A percentile compares a stretch with the other conserved stretches of the same genome.
Evolutionary conservation across 2,329 filamentous ascomycete genomes (phyloP).

Genomic region (Apiospora marii): DNA sequence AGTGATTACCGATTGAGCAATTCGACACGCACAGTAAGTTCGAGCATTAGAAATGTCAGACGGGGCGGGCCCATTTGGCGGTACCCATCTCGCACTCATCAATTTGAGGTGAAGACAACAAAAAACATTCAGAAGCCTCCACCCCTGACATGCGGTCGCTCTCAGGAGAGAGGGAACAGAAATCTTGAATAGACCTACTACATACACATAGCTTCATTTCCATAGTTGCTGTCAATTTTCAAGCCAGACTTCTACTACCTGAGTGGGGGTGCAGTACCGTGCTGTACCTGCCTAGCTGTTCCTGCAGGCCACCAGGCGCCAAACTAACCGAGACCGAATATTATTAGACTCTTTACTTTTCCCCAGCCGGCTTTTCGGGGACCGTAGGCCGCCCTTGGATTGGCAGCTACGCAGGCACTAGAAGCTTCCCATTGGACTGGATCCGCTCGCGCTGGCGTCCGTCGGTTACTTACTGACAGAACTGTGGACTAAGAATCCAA

Average conservation of each 20-base stretch:
- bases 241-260: background rate
- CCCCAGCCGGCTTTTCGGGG: conserved; percentile 16
- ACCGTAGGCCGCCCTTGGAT: background rate
- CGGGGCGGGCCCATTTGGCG: background rate
- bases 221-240: background rate
- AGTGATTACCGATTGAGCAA: background rate
- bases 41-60: background rate
- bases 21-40: background rate
- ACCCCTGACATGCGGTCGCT: background rate
- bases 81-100: background rate
- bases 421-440: conserved; percentile 2
- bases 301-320: background rate
- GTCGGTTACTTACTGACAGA: background rate
- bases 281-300: background rate
- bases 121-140: background rate
- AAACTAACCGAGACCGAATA: conserved; percentile 12
- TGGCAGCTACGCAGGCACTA: background rate
- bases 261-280: background rate
- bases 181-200: background rate
- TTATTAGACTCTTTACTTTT: background rate
- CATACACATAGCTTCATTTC: background rate
- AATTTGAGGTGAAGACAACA: background rate
- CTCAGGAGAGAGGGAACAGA: background rate
- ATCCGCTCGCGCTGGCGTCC: conserved; percentile 6
- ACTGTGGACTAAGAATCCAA: background rate